Base-by-base conservation (phyloP, 2,329 filamentous ascomycete species). In the Lachnellula subtilissima region DNA sequence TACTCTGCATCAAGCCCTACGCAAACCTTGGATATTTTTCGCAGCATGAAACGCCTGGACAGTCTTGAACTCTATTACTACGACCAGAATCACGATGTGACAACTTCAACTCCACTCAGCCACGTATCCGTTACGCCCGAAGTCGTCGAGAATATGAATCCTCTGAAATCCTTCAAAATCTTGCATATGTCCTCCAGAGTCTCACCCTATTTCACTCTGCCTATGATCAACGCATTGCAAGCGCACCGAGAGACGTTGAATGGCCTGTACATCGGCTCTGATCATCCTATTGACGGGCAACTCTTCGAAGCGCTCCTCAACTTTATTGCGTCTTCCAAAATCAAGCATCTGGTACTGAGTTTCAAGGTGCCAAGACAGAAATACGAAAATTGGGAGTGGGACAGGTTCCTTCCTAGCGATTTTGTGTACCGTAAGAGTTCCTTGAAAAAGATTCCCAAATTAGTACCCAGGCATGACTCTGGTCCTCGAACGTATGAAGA, bases 31-130 rank as follows among this genome's bases (percentile, higher is more conserved):
- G 46, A 53, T 5, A 55, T 57, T 39, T 49, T 59, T 1, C 45
- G 46, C 15, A 48, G 50, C n/a, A 28, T 58, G 7, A 51, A 43
- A 35, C 15, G 53, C 53, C 19, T 58, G 4, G 56, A 58, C 7
- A 52, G 36, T 3, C 11, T 58, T 8, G 50, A 53, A 28, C 28
- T 58, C 19, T 58, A 53, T 42, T 50, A 47, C 14, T 40, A 50
- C 28, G 49, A 49, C 6, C 40, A 53, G 14, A 19, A 42, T 8
- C 46, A 56, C 19, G 54, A 52, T 12, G 17, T n/a, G 7, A 50
- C 49, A 15, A 17, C 37, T 35, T 22, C 14, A 42, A 42, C 37
- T 48, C 4, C 35, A 40, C 4, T 11, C 23, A 35, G 12, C 5
- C 36, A 55, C 23, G 17, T 51, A 15, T 48, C 52, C 19, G 22